Evolutionary conservation across 768 basidiomycete species (phyloP).

Genomic region (Termitomyces sp.): DNA sequence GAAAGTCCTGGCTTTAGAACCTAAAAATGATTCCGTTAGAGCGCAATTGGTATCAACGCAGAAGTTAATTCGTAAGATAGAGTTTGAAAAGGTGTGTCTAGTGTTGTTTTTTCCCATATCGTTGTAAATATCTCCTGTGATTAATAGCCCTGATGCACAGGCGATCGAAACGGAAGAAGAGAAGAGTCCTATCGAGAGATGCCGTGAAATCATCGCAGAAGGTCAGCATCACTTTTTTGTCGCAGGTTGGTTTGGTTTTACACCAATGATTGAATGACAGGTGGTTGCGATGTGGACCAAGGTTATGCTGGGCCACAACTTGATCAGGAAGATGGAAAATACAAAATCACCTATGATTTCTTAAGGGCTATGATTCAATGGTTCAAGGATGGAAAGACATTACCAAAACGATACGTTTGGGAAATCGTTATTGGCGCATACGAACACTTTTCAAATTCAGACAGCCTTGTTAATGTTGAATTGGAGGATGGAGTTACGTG

Average conservation of each 20-base stretch:
- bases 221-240: conserved; percentile 33
- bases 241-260: not conserved
- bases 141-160: conserved; percentile 27
- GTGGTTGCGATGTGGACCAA: conserved; percentile 74
- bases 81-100: conserved; percentile 79
- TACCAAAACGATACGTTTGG: conserved; percentile 89
- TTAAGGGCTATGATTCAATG: conserved; percentile 80
- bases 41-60: conserved; percentile 82
- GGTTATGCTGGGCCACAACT: conserved; percentile 75
- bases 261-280: conserved; percentile 26
- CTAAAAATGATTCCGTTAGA: conserved; percentile 75
- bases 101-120: not conserved
- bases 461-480: conserved; percentile 72
- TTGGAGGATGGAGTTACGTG: conserved; percentile 74
- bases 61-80: conserved; percentile 84
- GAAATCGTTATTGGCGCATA: conserved; percentile 91
- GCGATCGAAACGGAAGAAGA: conserved; percentile 93
- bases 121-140: not conserved
- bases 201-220: conserved; percentile 73
- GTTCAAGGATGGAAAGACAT: conserved; percentile 93
- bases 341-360: conserved; percentile 71
- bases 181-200: conserved; percentile 69
- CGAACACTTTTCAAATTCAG: conserved; percentile 66
- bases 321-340: conserved; percentile 55
- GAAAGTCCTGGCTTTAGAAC: conserved; percentile 78